Percentiles rank a stretch among this genome's conserved stretches.
Conservation (phyloP, 1,139 yeast species). For the Scheffersomyces segobiensis region DNA sequence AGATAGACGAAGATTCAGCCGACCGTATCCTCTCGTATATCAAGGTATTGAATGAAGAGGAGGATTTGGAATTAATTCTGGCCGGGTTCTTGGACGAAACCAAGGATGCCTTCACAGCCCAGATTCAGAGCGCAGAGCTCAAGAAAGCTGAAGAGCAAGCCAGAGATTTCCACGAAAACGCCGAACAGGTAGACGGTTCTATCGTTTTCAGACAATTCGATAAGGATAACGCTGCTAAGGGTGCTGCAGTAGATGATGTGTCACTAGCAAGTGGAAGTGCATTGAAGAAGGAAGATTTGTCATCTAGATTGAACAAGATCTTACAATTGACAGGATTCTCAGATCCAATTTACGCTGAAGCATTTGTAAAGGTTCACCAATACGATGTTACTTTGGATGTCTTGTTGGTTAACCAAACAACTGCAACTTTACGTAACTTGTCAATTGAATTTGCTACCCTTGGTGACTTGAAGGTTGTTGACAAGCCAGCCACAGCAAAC, state of each 20-base stretch:
- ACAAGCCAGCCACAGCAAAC: constrained; percentile 89
- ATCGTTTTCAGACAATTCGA: constrained; percentile 82
- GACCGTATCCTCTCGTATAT: constrained; percentile 89
- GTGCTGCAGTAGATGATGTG: constrained; percentile 52
- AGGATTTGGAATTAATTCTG: constrained; percentile 53
- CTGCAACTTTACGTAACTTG: constrained; percentile 83
- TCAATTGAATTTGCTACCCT: constrained; percentile 95
- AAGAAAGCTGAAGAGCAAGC: constrained; percentile 61
- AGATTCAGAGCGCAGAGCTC: constrained; percentile 54
- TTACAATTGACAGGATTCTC: constrained; percentile 95
- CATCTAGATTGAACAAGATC: constrained; percentile 82
- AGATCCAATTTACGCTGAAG: constrained; percentile 98
- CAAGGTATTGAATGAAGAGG: constrained; percentile 70
- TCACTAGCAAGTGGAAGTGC: constrained; percentile 47
- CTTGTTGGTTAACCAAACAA: constrained; percentile 90
- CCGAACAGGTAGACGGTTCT: constrained; percentile 82
- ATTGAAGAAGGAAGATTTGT: constrained; percentile 55
- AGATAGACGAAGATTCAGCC: constrained; percentile 92
- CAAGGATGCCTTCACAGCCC: constrained; percentile 73
- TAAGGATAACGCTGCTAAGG: constrained; percentile 30
- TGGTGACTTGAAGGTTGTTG: constrained; percentile 94
- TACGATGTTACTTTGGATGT: constrained; percentile 95
- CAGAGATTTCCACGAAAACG: constrained; percentile 62
- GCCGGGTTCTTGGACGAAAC: constrained; percentile 86
- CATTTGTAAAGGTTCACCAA: constrained; percentile 91